Percentiles rank a stretch among this genome's conserved stretches.
These are phyloP conservation scores for Vinca major DNA, from an alignment of 305 asterid species.

Conservation along the genomic window DNA sequence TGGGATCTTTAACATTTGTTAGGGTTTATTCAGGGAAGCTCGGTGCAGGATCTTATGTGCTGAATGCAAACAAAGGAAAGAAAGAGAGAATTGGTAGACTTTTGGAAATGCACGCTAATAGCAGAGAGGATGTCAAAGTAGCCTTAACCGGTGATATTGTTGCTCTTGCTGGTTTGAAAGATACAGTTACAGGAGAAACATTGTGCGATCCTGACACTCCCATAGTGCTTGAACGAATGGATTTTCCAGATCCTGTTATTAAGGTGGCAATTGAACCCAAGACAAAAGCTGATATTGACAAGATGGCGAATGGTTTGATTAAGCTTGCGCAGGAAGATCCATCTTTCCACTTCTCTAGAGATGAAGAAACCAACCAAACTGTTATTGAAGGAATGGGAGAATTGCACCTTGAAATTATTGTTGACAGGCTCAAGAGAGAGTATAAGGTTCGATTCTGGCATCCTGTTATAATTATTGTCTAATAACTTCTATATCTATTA, in stretches of 20 bases:
- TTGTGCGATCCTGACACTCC: slow-evolving; percentile 74
- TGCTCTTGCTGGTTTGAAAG: slow-evolving; percentile 93
- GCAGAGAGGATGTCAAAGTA: slow-evolving; percentile 70
- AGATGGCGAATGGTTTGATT: slow-evolving; percentile 75
- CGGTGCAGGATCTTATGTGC: slow-evolving; percentile 66
- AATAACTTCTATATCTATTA: neutral
- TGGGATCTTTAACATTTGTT: slow-evolving; percentile 83
- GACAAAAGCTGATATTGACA: slow-evolving; percentile 91
- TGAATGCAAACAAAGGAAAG: slow-evolving; percentile 87
- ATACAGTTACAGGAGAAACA: slow-evolving; percentile 91
- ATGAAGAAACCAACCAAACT: slow-evolving; percentile 86
- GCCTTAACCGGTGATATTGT: slow-evolving; percentile 79
- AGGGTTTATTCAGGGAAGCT: slow-evolving; percentile 83
- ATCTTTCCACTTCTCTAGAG: slow-evolving; percentile 91
- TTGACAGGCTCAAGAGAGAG: slow-evolving; percentile 94
- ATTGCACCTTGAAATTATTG: slow-evolving; percentile 88
- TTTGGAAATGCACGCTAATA: slow-evolving; percentile 94
- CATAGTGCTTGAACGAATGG: slow-evolving; percentile 86
- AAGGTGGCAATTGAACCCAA: slow-evolving; percentile 97
- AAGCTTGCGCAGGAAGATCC: slow-evolving; percentile 98
- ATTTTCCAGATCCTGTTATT: slow-evolving; percentile 95
- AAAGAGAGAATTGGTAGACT: slow-evolving; percentile 91
- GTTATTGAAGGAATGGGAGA: slow-evolving; percentile 99
- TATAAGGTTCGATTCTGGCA: slow-evolving; percentile 47
- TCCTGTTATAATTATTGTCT: slow-evolving; percentile 8